Conservation (phyloP, 495 filamentous ascomycete species). For the Talaromyces adpressus region DNA sequence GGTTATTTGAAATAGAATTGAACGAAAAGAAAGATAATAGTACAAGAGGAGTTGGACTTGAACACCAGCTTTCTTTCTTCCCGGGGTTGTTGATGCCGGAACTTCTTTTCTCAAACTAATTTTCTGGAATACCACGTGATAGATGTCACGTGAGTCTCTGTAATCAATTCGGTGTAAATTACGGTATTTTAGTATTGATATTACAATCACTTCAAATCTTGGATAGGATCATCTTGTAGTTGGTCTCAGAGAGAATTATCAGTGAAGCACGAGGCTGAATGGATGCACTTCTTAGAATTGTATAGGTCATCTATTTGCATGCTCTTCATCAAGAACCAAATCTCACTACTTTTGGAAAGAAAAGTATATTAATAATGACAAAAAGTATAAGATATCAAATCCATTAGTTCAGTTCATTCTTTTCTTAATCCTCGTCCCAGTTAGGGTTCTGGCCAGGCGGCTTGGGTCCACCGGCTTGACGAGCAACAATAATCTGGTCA, state of each 20-base stretch:
- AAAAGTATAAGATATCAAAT: neutral
- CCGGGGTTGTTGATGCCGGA: slow-evolving; percentile 13
- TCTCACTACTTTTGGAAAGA: neutral
- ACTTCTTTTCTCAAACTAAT: slow-evolving; percentile 16
- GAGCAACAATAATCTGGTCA: slow-evolving; percentile 97
- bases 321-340: neutral
- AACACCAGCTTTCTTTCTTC: neutral
- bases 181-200: neutral
- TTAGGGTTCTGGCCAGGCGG: slow-evolving; percentile 90
- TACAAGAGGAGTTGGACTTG: slow-evolving; percentile 3
- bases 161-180: neutral
- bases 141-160: neutral
- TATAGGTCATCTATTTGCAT: neutral
- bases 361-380: slow-evolving; percentile 3
- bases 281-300: neutral
- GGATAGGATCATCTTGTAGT: neutral
- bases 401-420: slow-evolving; percentile 1
- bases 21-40: slow-evolving; percentile 7
- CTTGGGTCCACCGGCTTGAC: slow-evolving; percentile 96
- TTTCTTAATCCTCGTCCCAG: slow-evolving; percentile 88
- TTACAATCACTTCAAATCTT: neutral
- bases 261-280: too few species aligned
- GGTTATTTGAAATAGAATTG: slow-evolving; percentile 9
- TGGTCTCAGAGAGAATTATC: neutral
- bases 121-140: slow-evolving; percentile 3